These are phyloP conservation scores for Beauveria bassiana DNA, from an alignment of 2,329 filamentous ascomycete genomes.

Conservation along the genomic window DNA sequence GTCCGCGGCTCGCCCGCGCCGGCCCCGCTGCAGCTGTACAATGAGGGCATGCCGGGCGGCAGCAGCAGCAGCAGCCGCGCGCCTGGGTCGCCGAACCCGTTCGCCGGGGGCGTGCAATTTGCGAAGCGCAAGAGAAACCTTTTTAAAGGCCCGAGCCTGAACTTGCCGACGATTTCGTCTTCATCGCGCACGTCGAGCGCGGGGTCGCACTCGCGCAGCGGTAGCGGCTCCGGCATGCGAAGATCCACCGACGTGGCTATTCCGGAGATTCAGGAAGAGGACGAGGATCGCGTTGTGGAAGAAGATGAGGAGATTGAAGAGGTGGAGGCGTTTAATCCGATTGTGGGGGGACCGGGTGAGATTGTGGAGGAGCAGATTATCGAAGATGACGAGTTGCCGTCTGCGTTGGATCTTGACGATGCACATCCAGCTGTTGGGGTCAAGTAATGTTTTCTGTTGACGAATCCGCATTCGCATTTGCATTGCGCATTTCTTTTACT, in stretches of 20 bases:
- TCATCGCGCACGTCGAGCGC: constrained; percentile 19
- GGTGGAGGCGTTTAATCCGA: constrained; percentile 50
- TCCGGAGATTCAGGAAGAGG: constrained; percentile 43
- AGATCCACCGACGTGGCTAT: constrained; percentile 70
- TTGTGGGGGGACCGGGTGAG: constrained; percentile 37
- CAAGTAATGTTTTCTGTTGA: background rate
- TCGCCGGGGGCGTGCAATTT: constrained; percentile 60
- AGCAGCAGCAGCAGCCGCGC: constrained; percentile 23
- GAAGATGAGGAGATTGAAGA: constrained; percentile 47
- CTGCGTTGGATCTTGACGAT: constrained; percentile 13
- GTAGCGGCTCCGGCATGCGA: constrained; percentile 54
- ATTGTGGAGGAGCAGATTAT: constrained; percentile 39
- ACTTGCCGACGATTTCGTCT: constrained; percentile 31
- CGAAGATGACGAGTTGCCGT: constrained; percentile 30
- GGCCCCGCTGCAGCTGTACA: constrained; percentile 40
- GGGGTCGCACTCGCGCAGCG: constrained; percentile 44
- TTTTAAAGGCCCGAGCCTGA: constrained; percentile 72
- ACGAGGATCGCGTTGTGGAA: constrained; percentile 46
- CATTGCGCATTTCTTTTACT: background rate
- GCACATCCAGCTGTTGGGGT: background rate
- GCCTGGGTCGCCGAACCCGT: constrained; percentile 50
- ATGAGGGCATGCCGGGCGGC: constrained; percentile 47
- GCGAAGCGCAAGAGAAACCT: constrained; percentile 73
- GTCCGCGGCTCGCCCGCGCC: constrained; percentile 53
- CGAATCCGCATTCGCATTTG: background rate